These are phyloP conservation scores for Gilbertella persicaria DNA, from an alignment of 371 early-diverging fungal genomes.

Conservation along the genomic window DNA sequence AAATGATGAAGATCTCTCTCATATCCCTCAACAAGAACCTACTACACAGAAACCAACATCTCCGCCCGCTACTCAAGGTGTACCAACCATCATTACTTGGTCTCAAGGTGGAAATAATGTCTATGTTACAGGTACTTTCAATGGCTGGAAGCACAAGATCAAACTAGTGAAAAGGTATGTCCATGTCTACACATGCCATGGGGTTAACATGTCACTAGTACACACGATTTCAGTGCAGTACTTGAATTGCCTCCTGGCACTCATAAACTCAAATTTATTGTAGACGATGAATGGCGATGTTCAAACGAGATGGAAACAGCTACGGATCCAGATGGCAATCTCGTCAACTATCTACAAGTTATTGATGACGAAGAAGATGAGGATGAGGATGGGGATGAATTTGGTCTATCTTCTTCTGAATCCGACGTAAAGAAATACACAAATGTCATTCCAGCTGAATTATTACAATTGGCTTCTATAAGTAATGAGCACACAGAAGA, in stretches of 20 bases:
- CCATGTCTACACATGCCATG: background rate
- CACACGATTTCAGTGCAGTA: slow-evolving; percentile 78
- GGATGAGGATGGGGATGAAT: slow-evolving; percentile 45
- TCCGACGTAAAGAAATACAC: slow-evolving; percentile 68
- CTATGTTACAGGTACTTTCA: slow-evolving; percentile 96
- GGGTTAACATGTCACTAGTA: no score
- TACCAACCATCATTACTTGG: slow-evolving; percentile 91
- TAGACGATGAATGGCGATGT: slow-evolving; percentile 98
- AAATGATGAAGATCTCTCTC: slow-evolving; percentile 32
- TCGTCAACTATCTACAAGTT: slow-evolving; percentile 94
- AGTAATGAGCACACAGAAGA: slow-evolving; percentile 20
- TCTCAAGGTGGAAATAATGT: slow-evolving; percentile 86
- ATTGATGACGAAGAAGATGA: slow-evolving; percentile 58
- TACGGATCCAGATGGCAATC: slow-evolving; percentile 91
- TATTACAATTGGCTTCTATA: slow-evolving; percentile 31
- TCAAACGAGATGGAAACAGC: slow-evolving; percentile 88
- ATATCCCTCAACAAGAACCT: slow-evolving; percentile 1
- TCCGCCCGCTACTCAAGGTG: slow-evolving; percentile 10
- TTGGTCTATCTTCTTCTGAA: slow-evolving; percentile 20
- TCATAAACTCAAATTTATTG: slow-evolving; percentile 95
- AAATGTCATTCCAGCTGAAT: slow-evolving; percentile 61
- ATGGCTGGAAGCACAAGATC: slow-evolving; percentile 95
- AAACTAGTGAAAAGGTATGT: slow-evolving; percentile 75
- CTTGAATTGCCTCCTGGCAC: slow-evolving; percentile 90
- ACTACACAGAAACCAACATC: background rate